These are phyloP conservation scores for Hypoxylon sp. DNA, from an alignment of 2,329 filamentous ascomycete genomes.

Conservation along the genomic window DNA sequence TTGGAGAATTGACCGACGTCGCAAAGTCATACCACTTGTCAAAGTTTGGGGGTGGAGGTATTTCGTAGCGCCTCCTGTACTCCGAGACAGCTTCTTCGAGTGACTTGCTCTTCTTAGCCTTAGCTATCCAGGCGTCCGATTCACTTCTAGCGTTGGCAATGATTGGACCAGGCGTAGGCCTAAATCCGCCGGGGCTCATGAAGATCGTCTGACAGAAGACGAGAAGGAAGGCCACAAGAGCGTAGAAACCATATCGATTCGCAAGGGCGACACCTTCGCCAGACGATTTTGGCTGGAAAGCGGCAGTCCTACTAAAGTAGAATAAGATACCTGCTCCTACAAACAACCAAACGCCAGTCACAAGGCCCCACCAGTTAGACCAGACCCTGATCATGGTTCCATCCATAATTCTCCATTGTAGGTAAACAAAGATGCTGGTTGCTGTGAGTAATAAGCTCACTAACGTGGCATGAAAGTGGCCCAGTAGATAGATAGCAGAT, in stretches of 20 bases:
- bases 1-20: conserved; percentile 69
- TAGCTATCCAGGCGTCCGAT: conserved; percentile 61
- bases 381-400: conserved; percentile 47
- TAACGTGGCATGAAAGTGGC: conserved; percentile 49
- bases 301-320: conserved; percentile 35
- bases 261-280: conserved; percentile 37
- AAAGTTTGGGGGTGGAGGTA: conserved; percentile 79
- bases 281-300: conserved; percentile 20
- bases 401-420: conserved; percentile 47
- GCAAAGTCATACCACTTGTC: conserved; percentile 81
- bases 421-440: conserved; percentile 48
- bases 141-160: conserved; percentile 63
- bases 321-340: conserved; percentile 48
- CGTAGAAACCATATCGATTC: conserved; percentile 43
- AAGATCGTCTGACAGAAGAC: conserved; percentile 45
- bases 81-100: conserved; percentile 74
- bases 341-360: conserved; percentile 46
- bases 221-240: conserved; percentile 42
- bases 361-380: conserved; percentile 47
- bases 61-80: conserved; percentile 74
- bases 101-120: conserved; percentile 64
- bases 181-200: conserved; percentile 27
- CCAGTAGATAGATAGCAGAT: conserved; percentile 51
- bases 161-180: conserved; percentile 56
- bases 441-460: conserved; percentile 50